These are phyloP conservation scores for Neofusicoccum parvum DNA, from an alignment of 2,329 filamentous ascomycete genomes.

Conservation along the genomic window DNA sequence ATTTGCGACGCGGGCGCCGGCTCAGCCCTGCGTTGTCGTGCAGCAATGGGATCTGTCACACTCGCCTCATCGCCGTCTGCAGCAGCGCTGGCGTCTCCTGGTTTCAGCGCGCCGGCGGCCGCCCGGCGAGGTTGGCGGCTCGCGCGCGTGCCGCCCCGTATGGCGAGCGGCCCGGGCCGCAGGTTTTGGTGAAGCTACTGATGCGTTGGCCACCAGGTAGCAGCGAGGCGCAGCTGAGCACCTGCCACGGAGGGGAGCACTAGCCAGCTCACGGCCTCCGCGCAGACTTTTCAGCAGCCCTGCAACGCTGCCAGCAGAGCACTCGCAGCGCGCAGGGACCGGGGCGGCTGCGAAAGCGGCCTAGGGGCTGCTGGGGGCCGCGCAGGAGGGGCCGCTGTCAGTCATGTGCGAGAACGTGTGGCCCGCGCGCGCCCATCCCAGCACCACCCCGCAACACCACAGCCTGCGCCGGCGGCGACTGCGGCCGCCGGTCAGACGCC, in stretches of 20 bases:
- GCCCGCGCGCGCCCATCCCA: background rate
- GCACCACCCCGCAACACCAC: constrained; percentile 16
- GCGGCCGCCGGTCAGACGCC: background rate
- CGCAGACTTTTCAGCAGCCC: constrained; percentile 1
- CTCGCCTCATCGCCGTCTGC: background rate
- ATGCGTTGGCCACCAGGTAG: constrained; percentile 1
- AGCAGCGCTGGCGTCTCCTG: background rate
- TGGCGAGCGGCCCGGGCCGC: constrained; percentile 16
- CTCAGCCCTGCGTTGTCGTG: background rate
- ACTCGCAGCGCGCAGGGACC: constrained; percentile 7
- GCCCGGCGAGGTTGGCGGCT: background rate
- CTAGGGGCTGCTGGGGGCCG: background rate
- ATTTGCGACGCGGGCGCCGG: background rate
- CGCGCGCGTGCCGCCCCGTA: constrained; percentile 17
- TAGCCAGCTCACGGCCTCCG: background rate
- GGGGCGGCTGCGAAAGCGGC: background rate
- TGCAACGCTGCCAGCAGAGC: background rate
- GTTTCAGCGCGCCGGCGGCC: too few species aligned
- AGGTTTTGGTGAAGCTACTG: background rate
- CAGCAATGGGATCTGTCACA: background rate
- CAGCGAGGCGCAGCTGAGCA: constrained; percentile 6
- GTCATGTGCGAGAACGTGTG: constrained; percentile 8
- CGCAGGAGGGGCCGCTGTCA: background rate
- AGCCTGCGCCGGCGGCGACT: background rate
- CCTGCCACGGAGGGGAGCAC: constrained; percentile 10